Evolutionary conservation across 306 rosid species (phyloP), one percentile per base, ranked within the genome.

Genomic region (Phaseolus lunatus): DNA sequence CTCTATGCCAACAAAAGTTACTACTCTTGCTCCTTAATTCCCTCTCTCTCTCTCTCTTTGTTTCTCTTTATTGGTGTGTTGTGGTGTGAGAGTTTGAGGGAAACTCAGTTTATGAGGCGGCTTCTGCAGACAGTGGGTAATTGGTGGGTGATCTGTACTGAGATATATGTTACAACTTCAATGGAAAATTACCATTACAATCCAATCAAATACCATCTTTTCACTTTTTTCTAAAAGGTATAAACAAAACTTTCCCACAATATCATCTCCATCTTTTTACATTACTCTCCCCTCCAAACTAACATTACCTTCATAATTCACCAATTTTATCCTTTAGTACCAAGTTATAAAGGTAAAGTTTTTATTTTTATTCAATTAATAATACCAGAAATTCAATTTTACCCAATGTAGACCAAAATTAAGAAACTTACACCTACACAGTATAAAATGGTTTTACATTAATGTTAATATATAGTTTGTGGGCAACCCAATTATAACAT

Each of bases 61-160:
- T 37, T 37, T 39, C 69, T 80, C 79, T 31, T 77, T 71, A 63
- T 68, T 47, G 73, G 64, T 35, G 75, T 57, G 67, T 62, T 50
- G 3, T 33, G 59, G 64, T 70, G 72, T 20, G 82, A 24, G 76
- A 20, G 62, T 39, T 37, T 23, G 78, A 80, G 77, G 62, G 73
- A 78, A 81, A 77, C 87, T 82, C 77, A 87, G 93, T 84, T 77
- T 84, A 82, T 85, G 93, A 91, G 89, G 90, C 89, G 91, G 91
- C 89, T 87, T 84, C 72, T 76, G 85, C 87, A 85, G 87, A 76
- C 76, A 59, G 70, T 44, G 88, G 72, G 78, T 52, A 73, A 79
- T 68, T 83, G 89, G 88, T 82, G 85, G 72, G 68, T 83, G 63
- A 72, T 73, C 52, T 85, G 87, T 84, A 82, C 78, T 62, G 20